These are phyloP conservation scores for Thielaviopsis punctulata DNA, from an alignment of 2,329 filamentous ascomycete species.

Conservation along the genomic window DNA sequence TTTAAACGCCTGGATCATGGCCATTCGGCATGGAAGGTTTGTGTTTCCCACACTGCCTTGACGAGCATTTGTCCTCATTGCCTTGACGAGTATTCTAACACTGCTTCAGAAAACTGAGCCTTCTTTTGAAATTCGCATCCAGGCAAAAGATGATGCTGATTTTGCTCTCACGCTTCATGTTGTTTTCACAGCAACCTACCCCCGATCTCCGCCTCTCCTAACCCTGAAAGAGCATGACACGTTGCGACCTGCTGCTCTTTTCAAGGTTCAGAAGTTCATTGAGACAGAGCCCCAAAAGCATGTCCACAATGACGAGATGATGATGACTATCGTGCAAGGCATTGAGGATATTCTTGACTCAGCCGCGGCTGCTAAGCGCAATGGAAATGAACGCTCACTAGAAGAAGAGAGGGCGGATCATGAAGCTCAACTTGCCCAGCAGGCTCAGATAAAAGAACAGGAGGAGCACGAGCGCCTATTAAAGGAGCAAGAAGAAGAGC, in stretches of 20 bases:
- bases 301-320: constrained; percentile 38
- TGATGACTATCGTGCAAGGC: constrained; percentile 48
- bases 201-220: constrained; percentile 62
- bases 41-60: constrained; percentile 14
- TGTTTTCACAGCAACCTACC: constrained; percentile 77
- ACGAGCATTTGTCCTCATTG: not conserved
- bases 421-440: constrained; percentile 50
- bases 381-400: constrained; percentile 61
- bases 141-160: constrained; percentile 54
- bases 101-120: constrained; percentile 54
- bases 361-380: constrained; percentile 59
- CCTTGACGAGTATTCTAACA: constrained; percentile 8
- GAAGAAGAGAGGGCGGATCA: constrained; percentile 78
- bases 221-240: constrained; percentile 46
- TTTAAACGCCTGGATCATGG: constrained; percentile 53
- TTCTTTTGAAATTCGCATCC: constrained; percentile 64
- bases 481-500: constrained; percentile 47
- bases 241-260: constrained; percentile 52
- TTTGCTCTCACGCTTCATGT: constrained; percentile 57
- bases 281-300: constrained; percentile 40
- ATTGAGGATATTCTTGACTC: constrained; percentile 69
- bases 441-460: constrained; percentile 38
- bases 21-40: constrained; percentile 71
- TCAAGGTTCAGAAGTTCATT: constrained; percentile 49
- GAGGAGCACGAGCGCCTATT: constrained; percentile 34